phyloP scores from a whole-genome alignment of 2,329 filamentous ascomycete species.

The Pleurostoma richardsiae region DNA sequence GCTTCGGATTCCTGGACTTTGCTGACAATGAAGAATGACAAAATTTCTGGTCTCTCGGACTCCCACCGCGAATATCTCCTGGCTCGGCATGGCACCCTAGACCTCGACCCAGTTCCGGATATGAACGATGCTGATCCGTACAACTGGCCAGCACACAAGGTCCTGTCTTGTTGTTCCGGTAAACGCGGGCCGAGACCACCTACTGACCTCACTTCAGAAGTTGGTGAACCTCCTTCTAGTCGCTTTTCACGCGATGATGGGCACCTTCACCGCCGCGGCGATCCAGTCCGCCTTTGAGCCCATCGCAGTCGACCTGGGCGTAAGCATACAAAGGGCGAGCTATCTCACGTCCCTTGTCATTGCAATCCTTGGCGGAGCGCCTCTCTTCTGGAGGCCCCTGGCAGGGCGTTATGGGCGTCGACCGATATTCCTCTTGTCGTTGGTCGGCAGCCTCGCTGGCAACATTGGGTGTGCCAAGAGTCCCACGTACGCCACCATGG shows the following conservation, averaged over 20 bases:
- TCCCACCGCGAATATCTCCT: constrained; percentile 40
- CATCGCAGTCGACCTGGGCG: constrained; percentile 38
- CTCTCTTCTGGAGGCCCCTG: constrained; percentile 1
- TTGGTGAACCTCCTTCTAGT: constrained; percentile 39
- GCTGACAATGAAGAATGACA: too few species aligned
- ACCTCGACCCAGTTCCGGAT: constrained; percentile 45
- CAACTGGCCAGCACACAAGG: constrained; percentile 46
- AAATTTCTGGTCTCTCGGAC: neutral
- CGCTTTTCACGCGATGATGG: constrained; percentile 44
- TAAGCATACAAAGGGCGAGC: constrained; percentile 20
- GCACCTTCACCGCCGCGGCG: constrained; percentile 40
- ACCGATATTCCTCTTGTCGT: constrained; percentile 45
- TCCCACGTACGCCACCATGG: constrained; percentile 40
- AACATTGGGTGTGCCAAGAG: constrained; percentile 48
- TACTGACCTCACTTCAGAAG: constrained; percentile 19
- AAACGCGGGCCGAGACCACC: too few species aligned
- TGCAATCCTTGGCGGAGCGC: neutral
- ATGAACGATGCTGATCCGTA: constrained; percentile 43
- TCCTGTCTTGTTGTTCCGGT: too few species aligned
- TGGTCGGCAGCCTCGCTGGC: constrained; percentile 37
- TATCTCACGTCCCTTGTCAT: constrained; percentile 2
- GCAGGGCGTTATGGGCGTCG: constrained; percentile 16
- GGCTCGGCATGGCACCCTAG: constrained; percentile 42
- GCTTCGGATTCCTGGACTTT: too few species aligned
- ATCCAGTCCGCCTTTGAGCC: constrained; percentile 43